These are phyloP conservation scores for Colletotrichum endophyticum DNA, from an alignment of 2,329 filamentous ascomycete species.

Conservation along the genomic window DNA sequence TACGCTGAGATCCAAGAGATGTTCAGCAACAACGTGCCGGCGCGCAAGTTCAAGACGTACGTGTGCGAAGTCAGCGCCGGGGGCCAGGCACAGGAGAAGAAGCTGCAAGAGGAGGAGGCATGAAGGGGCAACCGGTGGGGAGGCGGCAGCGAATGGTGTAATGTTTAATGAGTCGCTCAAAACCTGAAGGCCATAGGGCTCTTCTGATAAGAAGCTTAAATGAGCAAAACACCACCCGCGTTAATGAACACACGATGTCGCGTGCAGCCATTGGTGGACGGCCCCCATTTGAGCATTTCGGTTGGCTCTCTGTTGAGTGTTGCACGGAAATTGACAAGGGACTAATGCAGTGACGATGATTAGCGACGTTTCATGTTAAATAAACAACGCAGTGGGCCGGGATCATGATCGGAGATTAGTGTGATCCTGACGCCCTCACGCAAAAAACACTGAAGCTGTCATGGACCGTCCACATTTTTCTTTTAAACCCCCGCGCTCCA, in stretches of 20 bases:
- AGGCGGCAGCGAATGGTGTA: neutral
- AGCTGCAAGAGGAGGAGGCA: conserved; percentile 5
- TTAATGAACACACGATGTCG: neutral
- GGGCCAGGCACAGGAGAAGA: neutral
- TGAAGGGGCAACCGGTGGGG: conserved; percentile 10
- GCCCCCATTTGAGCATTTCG: neutral
- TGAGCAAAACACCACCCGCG: conserved; percentile 2
- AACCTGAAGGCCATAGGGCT: neutral
- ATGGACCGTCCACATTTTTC: neutral
- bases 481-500: conserved; percentile 7
- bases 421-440: neutral
- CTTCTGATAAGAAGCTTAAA: conserved; percentile 11
- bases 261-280: neutral
- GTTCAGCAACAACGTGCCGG: conserved; percentile 14
- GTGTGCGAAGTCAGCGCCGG: conserved; percentile 7
- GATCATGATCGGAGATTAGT: conserved; percentile 17
- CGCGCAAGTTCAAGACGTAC: conserved; percentile 14
- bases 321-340: conserved; percentile 13
- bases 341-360: conserved; percentile 15
- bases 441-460: neutral
- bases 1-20: conserved; percentile 21
- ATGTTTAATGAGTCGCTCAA: neutral
- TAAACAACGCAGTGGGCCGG: conserved; percentile 5
- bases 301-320: neutral
- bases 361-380: conserved; percentile 18